phyloP scores from a whole-genome alignment of 257 asterid species.

The Ophiorrhiza pumila region DNA sequence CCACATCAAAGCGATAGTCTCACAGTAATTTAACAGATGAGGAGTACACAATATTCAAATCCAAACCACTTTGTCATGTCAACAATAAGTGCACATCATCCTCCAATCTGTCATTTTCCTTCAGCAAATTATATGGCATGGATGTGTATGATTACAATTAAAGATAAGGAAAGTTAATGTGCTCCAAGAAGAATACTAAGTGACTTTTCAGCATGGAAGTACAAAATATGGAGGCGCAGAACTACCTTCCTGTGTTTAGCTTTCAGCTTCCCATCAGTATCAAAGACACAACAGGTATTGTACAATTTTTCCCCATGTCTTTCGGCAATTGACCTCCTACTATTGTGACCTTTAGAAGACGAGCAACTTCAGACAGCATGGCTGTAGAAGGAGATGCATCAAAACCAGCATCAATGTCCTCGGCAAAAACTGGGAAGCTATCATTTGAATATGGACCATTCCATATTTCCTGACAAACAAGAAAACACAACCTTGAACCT shows the following conservation, averaged over 20 bases:
- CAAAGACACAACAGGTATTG: conserved; percentile 89
- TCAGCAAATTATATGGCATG: neutral
- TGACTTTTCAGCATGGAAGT: neutral
- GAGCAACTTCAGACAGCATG: conserved; percentile 84
- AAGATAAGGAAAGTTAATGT: neutral
- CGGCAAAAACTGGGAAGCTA: conserved; percentile 92
- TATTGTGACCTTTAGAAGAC: conserved; percentile 64
- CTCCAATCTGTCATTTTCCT: neutral
- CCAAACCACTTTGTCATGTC: conserved; percentile 1
- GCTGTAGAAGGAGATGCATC: conserved; percentile 86
- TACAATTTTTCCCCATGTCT: conserved; percentile 75
- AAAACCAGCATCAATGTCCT: conserved; percentile 91
- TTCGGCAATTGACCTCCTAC: conserved; percentile 97
- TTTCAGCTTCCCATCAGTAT: conserved; percentile 76
- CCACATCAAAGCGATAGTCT: neutral
- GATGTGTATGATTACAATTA: neutral
- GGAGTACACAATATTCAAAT: neutral
- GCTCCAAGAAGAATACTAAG: conserved; percentile 3
- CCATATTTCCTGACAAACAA: conserved; percentile 78
- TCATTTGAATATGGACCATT: conserved; percentile 92
- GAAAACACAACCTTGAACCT: neutral
- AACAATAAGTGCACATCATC: neutral
- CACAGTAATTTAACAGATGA: neutral
- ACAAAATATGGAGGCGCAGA: conserved; percentile 14
- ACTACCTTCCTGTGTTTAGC: conserved; percentile 96